Evolutionary conservation across 2,329 filamentous ascomycete genomes (phyloP).

Genomic region (Alternaria alternata): DNA sequence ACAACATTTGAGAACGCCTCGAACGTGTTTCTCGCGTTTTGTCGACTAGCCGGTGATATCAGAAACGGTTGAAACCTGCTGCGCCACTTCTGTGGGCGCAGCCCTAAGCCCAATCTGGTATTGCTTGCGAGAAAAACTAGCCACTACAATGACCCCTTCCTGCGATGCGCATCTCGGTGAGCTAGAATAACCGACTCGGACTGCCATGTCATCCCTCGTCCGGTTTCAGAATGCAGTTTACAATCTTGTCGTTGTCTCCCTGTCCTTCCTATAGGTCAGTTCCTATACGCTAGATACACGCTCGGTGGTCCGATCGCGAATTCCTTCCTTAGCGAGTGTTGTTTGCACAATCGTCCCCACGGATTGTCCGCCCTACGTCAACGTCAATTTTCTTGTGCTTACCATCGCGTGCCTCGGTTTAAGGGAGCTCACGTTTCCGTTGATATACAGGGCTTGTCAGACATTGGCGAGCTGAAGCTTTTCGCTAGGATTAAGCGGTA

Average conservation of each 20-base stretch:
- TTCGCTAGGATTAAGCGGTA: slow-evolving; percentile 15
- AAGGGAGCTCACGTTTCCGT: slow-evolving; percentile 7
- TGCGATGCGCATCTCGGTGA: slow-evolving; percentile 16
- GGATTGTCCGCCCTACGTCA: slow-evolving; percentile 2
- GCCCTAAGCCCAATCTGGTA: slow-evolving; percentile 24
- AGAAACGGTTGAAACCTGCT: slow-evolving; percentile 6
- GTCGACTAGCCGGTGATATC: slow-evolving; percentile 3
- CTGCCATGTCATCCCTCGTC: slow-evolving; percentile 13
- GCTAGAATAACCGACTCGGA: slow-evolving; percentile 20
- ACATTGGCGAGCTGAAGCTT: slow-evolving; percentile 19
- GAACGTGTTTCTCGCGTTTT: not conserved
- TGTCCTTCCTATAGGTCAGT: slow-evolving; percentile 23
- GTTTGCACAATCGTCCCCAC: slow-evolving; percentile 8
- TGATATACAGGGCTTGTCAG: slow-evolving; percentile 17
- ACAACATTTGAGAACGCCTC: slow-evolving; percentile 6
- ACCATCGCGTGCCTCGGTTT: slow-evolving; percentile 20
- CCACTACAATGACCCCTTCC: slow-evolving; percentile 16
- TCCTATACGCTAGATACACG: slow-evolving; percentile 6
- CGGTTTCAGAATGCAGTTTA: slow-evolving; percentile 20
- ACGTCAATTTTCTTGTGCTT: slow-evolving; percentile 17
- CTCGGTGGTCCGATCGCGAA: slow-evolving; percentile 22
- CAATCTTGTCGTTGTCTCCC: slow-evolving; percentile 15
- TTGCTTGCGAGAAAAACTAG: slow-evolving; percentile 33
- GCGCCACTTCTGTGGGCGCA: slow-evolving; percentile 14
- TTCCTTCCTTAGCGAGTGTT: slow-evolving; percentile 19